A percentile compares a stretch with the other conserved stretches of the same genome.
phyloP scores from a whole-genome alignment of 768 basidiomycete genomes.

The Rhizopogon roseolus region DNA sequence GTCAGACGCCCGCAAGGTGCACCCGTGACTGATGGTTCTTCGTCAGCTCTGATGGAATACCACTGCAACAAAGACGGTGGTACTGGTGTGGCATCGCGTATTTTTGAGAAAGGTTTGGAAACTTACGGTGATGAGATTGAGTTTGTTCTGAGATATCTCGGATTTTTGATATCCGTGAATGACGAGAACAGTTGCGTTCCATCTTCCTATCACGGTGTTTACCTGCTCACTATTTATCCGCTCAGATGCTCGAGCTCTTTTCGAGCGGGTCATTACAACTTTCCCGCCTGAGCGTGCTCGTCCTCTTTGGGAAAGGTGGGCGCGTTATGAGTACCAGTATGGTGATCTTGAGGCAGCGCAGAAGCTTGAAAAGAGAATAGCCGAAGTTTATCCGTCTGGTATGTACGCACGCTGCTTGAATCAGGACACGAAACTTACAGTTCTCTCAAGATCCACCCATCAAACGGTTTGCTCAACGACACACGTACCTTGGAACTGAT shows the following conservation, averaged over 20 bases:
- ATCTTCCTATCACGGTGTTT: background rate
- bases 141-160: slow-evolving; percentile 84
- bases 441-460: slow-evolving; percentile 71
- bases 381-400: slow-evolving; percentile 87
- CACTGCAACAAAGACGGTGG: slow-evolving; percentile 77
- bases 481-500: slow-evolving; percentile 69
- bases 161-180: slow-evolving; percentile 91
- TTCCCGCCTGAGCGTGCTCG: slow-evolving; percentile 77
- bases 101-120: slow-evolving; percentile 92
- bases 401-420: slow-evolving; percentile 16
- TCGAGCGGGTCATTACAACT: slow-evolving; percentile 80
- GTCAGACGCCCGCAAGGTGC: slow-evolving; percentile 1
- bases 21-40: slow-evolving; percentile 3
- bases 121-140: slow-evolving; percentile 77
- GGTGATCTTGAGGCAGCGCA: slow-evolving; percentile 86
- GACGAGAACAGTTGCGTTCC: slow-evolving; percentile 82
- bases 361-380: slow-evolving; percentile 85
- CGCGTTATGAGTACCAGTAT: slow-evolving; percentile 91
- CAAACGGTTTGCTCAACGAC: slow-evolving; percentile 85
- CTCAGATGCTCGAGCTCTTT: slow-evolving; percentile 90
- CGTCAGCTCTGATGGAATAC: slow-evolving; percentile 90
- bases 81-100: slow-evolving; percentile 73
- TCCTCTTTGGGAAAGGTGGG: slow-evolving; percentile 94
- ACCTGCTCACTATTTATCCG: slow-evolving; percentile 4
- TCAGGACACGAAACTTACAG: background rate